These are phyloP conservation scores for Mucor circinelloides DNA, from an alignment of 371 early-diverging fungal genomes.

Conservation along the genomic window DNA sequence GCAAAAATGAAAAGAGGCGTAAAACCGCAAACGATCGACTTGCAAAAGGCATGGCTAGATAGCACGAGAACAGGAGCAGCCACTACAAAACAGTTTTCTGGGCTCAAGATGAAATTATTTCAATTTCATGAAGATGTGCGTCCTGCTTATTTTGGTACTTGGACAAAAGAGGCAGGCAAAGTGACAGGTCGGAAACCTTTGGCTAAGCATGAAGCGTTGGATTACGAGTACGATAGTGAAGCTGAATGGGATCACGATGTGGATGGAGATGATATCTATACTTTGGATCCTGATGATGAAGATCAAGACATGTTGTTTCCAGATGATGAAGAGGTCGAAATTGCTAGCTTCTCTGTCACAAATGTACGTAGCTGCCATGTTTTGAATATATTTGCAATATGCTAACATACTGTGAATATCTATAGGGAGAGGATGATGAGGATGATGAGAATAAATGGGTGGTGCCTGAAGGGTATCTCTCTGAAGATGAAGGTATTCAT, in stretches of 20 bases:
- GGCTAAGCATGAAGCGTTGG: conserved; percentile 62
- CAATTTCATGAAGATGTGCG: conserved; percentile 74
- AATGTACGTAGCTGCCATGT: not conserved
- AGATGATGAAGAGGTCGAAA: conserved; percentile 1
- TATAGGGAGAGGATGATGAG: not conserved
- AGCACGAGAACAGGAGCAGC: not conserved
- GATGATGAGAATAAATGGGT: conserved; percentile 7
- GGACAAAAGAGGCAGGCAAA: conserved; percentile 53
- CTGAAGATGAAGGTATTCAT: conserved; percentile 69
- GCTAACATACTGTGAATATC: not conserved
- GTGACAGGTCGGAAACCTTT: conserved; percentile 68
- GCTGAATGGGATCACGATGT: conserved; percentile 78
- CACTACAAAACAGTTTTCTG: not conserved
- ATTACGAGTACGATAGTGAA: conserved; percentile 88
- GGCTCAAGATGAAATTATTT: conserved; percentile 62
- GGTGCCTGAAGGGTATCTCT: conserved; percentile 78
- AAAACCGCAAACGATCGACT: not conserved
- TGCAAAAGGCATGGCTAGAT: not conserved
- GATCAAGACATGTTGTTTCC: conserved; percentile 7
- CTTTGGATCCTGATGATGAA: conserved; percentile 14
- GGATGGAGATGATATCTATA: conserved; percentile 17
- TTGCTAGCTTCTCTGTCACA: not conserved
- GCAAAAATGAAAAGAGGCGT: conserved; percentile 11
- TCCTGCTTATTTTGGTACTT: conserved; percentile 83
- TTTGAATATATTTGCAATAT: not conserved